Evolutionary conservation across 2,329 filamentous ascomycete genomes (phyloP).

Genomic region (Dissoconium aciculare): DNA sequence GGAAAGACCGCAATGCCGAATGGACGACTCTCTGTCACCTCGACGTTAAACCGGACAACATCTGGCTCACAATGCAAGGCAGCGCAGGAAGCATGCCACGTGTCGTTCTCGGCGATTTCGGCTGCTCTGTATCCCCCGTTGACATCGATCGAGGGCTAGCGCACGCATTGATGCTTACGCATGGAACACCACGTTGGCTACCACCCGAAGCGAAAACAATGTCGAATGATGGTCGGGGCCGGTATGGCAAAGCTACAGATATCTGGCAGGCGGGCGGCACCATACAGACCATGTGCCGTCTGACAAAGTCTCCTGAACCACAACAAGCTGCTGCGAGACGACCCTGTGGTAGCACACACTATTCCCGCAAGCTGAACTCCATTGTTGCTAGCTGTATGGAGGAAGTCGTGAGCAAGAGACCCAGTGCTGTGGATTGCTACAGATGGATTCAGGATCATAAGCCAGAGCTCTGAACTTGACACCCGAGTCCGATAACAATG

Average conservation of each 20-base stretch:
- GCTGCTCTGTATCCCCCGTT: constrained; percentile 6
- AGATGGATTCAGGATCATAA: too few relatives aligned
- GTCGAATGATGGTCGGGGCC: background rate
- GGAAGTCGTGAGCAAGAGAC: background rate
- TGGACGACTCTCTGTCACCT: constrained; percentile 14
- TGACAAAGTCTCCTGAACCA: constrained; percentile 5
- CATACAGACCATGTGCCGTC: constrained; percentile 9
- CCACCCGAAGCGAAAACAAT: constrained; percentile 8
- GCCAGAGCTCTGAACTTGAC: too few relatives aligned
- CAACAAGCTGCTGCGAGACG: constrained; percentile 1
- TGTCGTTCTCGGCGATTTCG: constrained; percentile 13
- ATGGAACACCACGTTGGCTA: constrained; percentile 9
- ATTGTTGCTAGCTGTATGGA: constrained; percentile 1
- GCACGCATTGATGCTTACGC: constrained; percentile 1
- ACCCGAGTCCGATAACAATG: too few relatives aligned
- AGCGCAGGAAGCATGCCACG: constrained; percentile 4
- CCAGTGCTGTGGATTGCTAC: background rate
- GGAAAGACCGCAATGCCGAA: background rate
- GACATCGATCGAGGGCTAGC: constrained; percentile 7
- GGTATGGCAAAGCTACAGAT: constrained; percentile 10
- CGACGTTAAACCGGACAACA: constrained; percentile 11
- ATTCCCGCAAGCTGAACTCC: background rate
- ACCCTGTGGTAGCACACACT: constrained; percentile 8
- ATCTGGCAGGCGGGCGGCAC: constrained; percentile 13
- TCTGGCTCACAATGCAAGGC: constrained; percentile 6